A percentile compares a stretch with the other conserved stretches of the same genome.
Evolutionary conservation across 345 rosid genomes (phyloP).

Genomic region (Eucalyptus melliodora): DNA sequence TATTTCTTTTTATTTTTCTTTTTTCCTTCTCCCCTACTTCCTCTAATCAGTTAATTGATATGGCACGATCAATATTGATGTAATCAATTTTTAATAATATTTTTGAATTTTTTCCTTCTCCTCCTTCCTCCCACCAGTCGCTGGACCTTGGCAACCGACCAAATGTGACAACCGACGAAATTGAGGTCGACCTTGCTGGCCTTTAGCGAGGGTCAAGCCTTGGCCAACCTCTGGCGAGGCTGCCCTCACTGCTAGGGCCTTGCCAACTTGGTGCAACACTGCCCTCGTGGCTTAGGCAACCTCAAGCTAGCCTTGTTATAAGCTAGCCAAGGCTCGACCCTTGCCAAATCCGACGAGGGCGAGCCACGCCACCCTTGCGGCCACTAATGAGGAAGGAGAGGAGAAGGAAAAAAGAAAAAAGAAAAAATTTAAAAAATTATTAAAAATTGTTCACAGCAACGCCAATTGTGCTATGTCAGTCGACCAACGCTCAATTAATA

Average conservation of each 20-base stretch:
- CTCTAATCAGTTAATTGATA: rapidly evolving
- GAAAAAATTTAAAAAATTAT: rapidly evolving
- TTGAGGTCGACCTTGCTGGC: rapidly evolving
- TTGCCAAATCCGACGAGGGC: rapidly evolving
- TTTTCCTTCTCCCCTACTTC: too few species aligned
- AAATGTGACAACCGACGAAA: rapidly evolving
- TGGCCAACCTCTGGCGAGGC: too few species aligned
- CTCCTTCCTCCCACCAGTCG: rapidly evolving
- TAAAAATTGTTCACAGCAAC: rapidly evolving
- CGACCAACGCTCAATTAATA: rapidly evolving
- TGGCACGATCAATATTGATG: rapidly evolving
- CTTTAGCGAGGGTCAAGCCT: rapidly evolving
- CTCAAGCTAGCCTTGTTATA: rapidly evolving
- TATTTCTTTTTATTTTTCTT: rapidly evolving
- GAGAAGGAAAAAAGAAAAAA: too few species aligned
- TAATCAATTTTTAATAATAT: too few species aligned
- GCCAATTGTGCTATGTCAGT: rapidly evolving
- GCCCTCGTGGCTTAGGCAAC: rapidly evolving
- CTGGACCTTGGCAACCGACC: rapidly evolving
- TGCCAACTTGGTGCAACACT: too few species aligned
- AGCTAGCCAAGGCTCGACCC: rapidly evolving
- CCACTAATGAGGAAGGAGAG: too few species aligned
- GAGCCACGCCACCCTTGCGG: too few species aligned
- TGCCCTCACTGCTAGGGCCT: rapidly evolving
- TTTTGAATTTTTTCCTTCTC: too few species aligned